Evolutionary conservation across 1,139 yeast species (phyloP), one percentile per base, ranked within the genome.

Genomic region (Kodamaea sp.): DNA sequence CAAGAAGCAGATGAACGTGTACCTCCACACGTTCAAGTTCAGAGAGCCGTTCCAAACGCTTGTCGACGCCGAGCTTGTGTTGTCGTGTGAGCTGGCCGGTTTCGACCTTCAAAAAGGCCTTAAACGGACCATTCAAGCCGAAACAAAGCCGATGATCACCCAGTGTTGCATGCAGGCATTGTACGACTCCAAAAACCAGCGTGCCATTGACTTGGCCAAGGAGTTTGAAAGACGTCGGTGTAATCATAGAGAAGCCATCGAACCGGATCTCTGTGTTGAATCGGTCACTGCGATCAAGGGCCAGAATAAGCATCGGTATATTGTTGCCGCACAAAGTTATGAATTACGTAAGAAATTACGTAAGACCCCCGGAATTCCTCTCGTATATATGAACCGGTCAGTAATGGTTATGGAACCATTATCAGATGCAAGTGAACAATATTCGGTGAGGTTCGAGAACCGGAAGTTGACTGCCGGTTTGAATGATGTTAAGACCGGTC

Each of bases 341-440:
- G 73, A 77, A 24, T 69, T 90, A 40, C 74, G 98, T 48, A 75
- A 78, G 42, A 65, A 68, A 37, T 68, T 92, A 46, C 74, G 97
- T 48, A 67, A 67, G 27, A 71, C 89, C 10, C 95, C 98, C 0
- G 98, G 96, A 8, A 84, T 88, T 2, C 99, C 99, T 0, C 63
- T 92, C 48, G 68, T 90, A 7, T 89, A 85, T 59, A 80, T 92
- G 78, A 84, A 85, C 55, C 73, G 96, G 47, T 80, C 96, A 1
- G 98, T 94, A 20, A 86, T 92, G 92, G 82, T 92, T 32, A 82
- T 92, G 94, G 99, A 92, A 61, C 96, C 96, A 9, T 67, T 90
- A 49, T 84, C 95, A 37, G 77, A 75, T 33, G 85, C 85, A 8
- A 84, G 94, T 34, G 71, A 74, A 11, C 63, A 65, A 37, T 76